Conservation (phyloP, 495 filamentous ascomycete species). For the Xylaria longipes region DNA sequence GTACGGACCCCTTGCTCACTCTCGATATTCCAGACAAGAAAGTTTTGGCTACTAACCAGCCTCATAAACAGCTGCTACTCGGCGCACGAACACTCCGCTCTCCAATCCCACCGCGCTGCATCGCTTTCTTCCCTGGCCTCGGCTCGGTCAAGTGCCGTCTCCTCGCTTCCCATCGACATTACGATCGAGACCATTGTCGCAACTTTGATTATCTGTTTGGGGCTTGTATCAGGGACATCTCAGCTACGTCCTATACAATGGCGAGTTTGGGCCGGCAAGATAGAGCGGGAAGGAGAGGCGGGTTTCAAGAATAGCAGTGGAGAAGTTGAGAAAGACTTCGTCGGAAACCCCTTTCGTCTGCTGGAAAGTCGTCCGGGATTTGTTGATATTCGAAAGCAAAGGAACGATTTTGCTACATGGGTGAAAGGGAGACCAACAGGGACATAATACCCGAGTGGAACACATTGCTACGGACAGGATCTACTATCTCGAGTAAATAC, state of each 20-base stretch:
- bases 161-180: conserved; percentile 75
- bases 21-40: neutral
- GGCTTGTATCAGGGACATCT: conserved; percentile 72
- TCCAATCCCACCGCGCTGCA: conserved; percentile 63
- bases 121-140: conserved; percentile 55
- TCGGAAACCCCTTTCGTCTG: conserved; percentile 58
- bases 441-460: neutral
- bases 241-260: conserved; percentile 78
- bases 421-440: conserved; percentile 46
- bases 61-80: conserved; percentile 73
- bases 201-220: conserved; percentile 69
- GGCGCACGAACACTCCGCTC: conserved; percentile 79
- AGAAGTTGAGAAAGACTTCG: conserved; percentile 54
- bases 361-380: conserved; percentile 56
- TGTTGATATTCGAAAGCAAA: conserved; percentile 67
- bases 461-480: neutral
- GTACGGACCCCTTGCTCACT: conserved; percentile 53
- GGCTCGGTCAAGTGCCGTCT: conserved; percentile 30
- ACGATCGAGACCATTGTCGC: conserved; percentile 77
- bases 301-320: conserved; percentile 77
- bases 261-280: conserved; percentile 82
- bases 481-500: neutral
- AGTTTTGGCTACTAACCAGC: neutral
- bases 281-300: conserved; percentile 74
- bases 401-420: conserved; percentile 80